Base-by-base conservation (phyloP, 2,329 filamentous ascomycete genomes). In the Colletotrichum echinochloae region DNA sequence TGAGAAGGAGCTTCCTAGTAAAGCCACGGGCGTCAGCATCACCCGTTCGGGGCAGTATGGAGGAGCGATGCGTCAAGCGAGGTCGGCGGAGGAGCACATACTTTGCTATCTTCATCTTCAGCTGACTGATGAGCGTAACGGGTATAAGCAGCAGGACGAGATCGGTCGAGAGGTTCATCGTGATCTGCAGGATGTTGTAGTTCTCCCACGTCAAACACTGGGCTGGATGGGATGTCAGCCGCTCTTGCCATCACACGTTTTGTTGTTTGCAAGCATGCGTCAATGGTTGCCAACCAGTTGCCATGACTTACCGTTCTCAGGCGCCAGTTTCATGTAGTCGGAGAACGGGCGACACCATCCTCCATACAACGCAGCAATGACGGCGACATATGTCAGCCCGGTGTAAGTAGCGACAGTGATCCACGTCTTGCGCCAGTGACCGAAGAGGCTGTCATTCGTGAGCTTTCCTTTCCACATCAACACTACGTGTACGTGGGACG, bases 341-440 rank as follows among this genome's bases (percentile, higher is more conserved):
- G 65, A 65, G 44, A 72, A 72, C 0, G 66, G 70, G 30, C 66
- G 60, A 30, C 70, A 72, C 70, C 66, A 70, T 6, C 70, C 70
- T 23, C 65, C 66, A 12, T 72, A 72, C 3, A 72, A 44, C 2
- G 66, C 60, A 12, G 70, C 56, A 14, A 72, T 65, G 55, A 72
- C 66, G 3, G 49, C 44, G 9, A 70, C 12, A 26, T 70, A 72
- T n/a, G 70, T 37, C 7, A 65, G 39, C 7, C 33, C 66, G 20
- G 55, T 61, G 46, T 61, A 70, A 4, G 37, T 30, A 7, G 68
- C 56, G 4, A 68, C 52, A 6, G 23, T 2, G 18, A 63, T 33
- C 68, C 59, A 68, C n/a, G 60, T 30, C 30, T n/a, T 68, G 23
- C n/a, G 35, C n/a, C 54, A 60, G 30, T 71, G 59, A 11, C 65